Conservation (phyloP, 306 rosid species). For the Prunus mongolica region DNA sequence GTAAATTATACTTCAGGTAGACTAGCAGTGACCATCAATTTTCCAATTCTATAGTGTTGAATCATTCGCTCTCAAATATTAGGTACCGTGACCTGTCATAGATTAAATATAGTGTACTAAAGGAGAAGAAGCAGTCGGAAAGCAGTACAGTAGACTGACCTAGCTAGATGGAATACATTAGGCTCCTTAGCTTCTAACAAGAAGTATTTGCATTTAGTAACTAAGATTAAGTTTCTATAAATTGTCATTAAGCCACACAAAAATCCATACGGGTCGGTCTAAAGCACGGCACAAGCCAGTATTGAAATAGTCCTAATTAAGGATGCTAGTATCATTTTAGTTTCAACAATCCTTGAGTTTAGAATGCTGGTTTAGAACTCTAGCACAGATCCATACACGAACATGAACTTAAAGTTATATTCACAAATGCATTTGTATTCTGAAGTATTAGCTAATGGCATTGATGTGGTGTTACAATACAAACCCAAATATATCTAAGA, state of each 20-base stretch:
- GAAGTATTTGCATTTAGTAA: not conserved
- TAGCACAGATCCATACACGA: not conserved
- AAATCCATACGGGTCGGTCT: no score
- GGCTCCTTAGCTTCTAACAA: not conserved
- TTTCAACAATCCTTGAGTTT: not conserved
- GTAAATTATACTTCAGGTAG: constrained; percentile 27
- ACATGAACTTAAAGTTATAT: not conserved
- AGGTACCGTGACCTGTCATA: not conserved
- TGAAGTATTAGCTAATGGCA: not conserved
- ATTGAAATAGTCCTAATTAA: no score
- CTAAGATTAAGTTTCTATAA: not conserved
- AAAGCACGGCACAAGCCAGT: not conserved
- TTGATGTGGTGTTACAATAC: not conserved
- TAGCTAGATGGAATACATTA: not conserved
- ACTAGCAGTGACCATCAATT: constrained; percentile 14
- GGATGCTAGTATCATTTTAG: not conserved
- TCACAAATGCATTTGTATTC: constrained; percentile 1
- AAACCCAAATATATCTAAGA: not conserved
- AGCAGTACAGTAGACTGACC: not conserved
- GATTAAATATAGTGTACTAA: not conserved
- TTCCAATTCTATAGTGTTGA: not conserved
- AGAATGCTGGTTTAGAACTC: not conserved
- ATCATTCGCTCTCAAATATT: not conserved
- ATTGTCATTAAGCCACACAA: no score
- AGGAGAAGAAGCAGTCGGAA: no score